Conservation (phyloP, 1,139 yeast genomes). For the Hemisphaericaspora lyxosophila region DNA sequence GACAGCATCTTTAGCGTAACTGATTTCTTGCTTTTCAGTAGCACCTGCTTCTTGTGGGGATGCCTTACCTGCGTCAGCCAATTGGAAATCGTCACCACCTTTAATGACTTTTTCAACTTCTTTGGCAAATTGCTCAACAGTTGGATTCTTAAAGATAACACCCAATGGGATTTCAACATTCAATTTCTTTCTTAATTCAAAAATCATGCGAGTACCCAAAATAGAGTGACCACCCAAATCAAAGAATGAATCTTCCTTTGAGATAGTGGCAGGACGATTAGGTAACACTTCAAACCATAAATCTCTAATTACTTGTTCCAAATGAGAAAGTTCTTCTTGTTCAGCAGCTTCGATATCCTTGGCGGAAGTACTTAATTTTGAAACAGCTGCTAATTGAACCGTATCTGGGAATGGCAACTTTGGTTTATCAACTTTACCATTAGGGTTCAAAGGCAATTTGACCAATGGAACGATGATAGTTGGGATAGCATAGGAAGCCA, state of each 20-base stretch:
- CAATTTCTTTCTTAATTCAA: slow-evolving; percentile 77
- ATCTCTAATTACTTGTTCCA: slow-evolving; percentile 70
- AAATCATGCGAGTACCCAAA: slow-evolving; percentile 94
- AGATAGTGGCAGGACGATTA: slow-evolving; percentile 72
- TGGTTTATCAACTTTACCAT: slow-evolving; percentile 98
- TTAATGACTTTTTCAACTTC: slow-evolving; percentile 61
- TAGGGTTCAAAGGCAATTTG: slow-evolving; percentile 90
- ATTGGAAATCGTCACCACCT: slow-evolving; percentile 47
- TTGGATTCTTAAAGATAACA: slow-evolving; percentile 83
- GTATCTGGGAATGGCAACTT: slow-evolving; percentile 93
- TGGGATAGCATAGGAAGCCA: slow-evolving; percentile 94
- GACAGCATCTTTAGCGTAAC: slow-evolving; percentile 77
- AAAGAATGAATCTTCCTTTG: slow-evolving; percentile 85
- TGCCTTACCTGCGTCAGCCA: slow-evolving; percentile 34
- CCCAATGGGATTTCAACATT: slow-evolving; percentile 86
- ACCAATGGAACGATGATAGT: slow-evolving; percentile 84
- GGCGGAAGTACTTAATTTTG: slow-evolving; percentile 41
- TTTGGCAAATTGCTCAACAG: slow-evolving; percentile 72
- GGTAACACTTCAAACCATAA: slow-evolving; percentile 88
- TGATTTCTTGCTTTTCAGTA: slow-evolving; percentile 30
- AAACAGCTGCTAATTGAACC: slow-evolving; percentile 74
- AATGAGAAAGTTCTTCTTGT: slow-evolving; percentile 51
- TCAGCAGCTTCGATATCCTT: slow-evolving; percentile 33
- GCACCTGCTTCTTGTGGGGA: slow-evolving; percentile 2
- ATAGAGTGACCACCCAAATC: slow-evolving; percentile 98